Base-by-base conservation (phyloP, 441 rosid species). In the Codiaeum variegatum region DNA sequence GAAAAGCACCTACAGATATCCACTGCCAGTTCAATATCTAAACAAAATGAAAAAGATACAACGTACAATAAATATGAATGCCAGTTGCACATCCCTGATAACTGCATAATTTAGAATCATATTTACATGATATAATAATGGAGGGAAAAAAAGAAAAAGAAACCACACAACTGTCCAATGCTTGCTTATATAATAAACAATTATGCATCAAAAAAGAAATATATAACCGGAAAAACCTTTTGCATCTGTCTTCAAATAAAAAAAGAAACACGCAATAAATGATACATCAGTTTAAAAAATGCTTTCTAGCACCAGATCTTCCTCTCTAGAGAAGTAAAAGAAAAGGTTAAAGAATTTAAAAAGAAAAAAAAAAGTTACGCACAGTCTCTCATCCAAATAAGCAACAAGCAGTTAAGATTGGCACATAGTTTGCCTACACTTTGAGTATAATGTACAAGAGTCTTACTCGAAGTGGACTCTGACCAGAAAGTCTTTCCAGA, bases 401-500 rank as follows among this genome's bases (percentile, higher is more conserved):
- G 31, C 29, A 32, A 67, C 15, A 24, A 47, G 47, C 61, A 74
- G 54, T 34, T 75, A 58, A 66, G 31, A 62, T 26, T 62, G 40
- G 60, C 31, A 46, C 38, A 55, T 19, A 55, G 3, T 60, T 40
- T 3, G 21, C 40, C 55, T 28, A 21, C 34, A 31, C 52, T 2
- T 21, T 24, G 31, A 16, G 21, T 23, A 16, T 44, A 23, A 4
- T 21, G 59, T 16, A 36, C 18, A 67, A 71, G 54, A 76, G 65
- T 71, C 88, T 80, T 90, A 95, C 98, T 83, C 93, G 92, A 70
- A 95, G 88, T 24, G 99, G 96, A 90, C 97, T 90, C 78, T 95
- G 99, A 71, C 82, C 88, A 81, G 99, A 91, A 74, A 95, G 97
- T 73, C 97, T 90, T 85, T 95, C 99, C 88, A 95, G 78, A 78